Evolutionary conservation across 495 filamentous ascomycete genomes (phyloP).

Genomic region (Xylaria cubensis): DNA sequence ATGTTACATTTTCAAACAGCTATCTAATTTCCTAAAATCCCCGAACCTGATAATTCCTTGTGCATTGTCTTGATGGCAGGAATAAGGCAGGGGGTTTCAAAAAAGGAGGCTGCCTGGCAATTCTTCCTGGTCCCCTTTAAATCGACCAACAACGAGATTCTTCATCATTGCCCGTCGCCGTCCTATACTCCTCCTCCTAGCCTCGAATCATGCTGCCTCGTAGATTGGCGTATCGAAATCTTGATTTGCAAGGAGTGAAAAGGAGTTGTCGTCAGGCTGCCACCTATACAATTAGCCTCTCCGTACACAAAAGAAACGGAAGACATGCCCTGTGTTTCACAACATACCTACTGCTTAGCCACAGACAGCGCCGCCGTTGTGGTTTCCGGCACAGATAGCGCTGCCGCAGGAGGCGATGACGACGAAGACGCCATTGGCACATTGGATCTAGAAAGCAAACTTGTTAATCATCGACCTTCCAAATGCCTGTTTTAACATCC

Average conservation of each 20-base stretch:
- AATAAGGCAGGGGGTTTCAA: not conserved
- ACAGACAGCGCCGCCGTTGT: conserved; percentile 22
- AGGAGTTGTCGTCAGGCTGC: not conserved
- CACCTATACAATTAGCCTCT: not conserved
- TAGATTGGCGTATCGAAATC: not conserved
- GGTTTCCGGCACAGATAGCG: conserved; percentile 20
- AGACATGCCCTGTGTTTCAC: not conserved
- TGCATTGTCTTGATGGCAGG: not conserved
- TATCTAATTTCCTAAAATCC: not conserved
- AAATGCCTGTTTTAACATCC: not conserved
- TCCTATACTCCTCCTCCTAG: not conserved
- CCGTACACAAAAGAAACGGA: not conserved
- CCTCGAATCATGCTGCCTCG: not conserved
- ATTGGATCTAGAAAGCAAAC: conserved; percentile 18
- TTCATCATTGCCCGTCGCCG: not conserved
- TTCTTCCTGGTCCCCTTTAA: not conserved
- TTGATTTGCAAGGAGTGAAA: not conserved
- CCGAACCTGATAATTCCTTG: not conserved
- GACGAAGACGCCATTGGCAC: conserved; percentile 20
- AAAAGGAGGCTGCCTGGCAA: not conserved
- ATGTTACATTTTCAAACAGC: not conserved
- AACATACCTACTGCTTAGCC: conserved; percentile 10
- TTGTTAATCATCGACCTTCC: not conserved
- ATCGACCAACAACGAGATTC: not conserved
- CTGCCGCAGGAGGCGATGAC: conserved; percentile 21